Evolutionary conservation across 2,329 filamentous ascomycete species (phyloP), one percentile per base, ranked within the genome.

Genomic region (Hymenoscyphus salicellus): DNA sequence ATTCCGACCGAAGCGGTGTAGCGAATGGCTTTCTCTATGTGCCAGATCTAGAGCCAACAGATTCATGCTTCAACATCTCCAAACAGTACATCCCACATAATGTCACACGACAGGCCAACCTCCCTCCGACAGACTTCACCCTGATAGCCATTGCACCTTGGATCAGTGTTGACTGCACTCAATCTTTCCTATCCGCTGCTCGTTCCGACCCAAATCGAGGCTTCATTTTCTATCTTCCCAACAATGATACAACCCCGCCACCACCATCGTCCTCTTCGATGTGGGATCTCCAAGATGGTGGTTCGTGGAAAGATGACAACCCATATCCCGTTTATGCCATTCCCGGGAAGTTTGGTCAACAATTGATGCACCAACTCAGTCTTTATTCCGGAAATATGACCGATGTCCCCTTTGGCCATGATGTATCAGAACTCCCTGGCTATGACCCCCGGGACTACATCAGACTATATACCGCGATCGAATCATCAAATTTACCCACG

Each of bases 111-210:
- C 83, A 85, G 70, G 76, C 78, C n/a, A 83, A 95, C 72, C 84
- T 97, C 0, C 87, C 87, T 0, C 80, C 82, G 0, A 83, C 83
- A 58, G 86, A 90, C 69, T 92, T 91, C 75, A 87, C 89, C 63
- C 81, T 93, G 60, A 86, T 97, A 71, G 93, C 90, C 32, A 79
- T 97, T 61, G 93, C 92, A 28, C 94, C 94, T 32, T 98, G 94
- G 93, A 86, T 92, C 71, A 90, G 84, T 67, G 79, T 83, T 7
- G 79, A 86, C 30, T 99, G 94, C 75, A 90, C 91, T 14, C 78
- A 83, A 63, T 84, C 89, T 55, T 97, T 92, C 75, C 82, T 98
- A 57, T 78, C 82, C 20, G 82, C 85, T 23, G 83, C 85, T n/a
- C 79, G 81, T 36, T 72, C 77, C 63, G 85, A 88, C 69, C 83